A percentile compares a stretch with the other conserved stretches of the same genome.
Evolutionary conservation across 768 basidiomycete genomes (phyloP).

Genomic region (Rhizopogon vinicolor): DNA sequence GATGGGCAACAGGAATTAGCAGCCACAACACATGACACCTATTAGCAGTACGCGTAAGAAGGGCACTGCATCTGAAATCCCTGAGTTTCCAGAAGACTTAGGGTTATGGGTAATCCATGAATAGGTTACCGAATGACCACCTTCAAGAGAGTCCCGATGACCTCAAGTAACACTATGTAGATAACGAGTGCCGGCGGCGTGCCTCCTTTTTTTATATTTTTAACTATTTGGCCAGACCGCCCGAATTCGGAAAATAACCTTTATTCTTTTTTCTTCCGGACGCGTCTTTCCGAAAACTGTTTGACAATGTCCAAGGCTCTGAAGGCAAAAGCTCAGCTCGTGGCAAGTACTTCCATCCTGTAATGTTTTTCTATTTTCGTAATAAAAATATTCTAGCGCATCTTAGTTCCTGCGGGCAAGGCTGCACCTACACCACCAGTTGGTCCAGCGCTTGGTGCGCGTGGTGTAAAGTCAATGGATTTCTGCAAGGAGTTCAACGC

Average conservation of each 20-base stretch:
- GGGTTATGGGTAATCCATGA: background rate
- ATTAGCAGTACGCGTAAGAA: background rate
- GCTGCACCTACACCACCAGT: slow-evolving; percentile 95
- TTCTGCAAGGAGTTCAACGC: slow-evolving; percentile 99
- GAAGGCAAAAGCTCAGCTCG: slow-evolving; percentile 67
- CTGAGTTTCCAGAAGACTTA: background rate
- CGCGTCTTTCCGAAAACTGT: slow-evolving; percentile 1
- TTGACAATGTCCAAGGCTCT: slow-evolving; percentile 61
- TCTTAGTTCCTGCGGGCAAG: slow-evolving; percentile 89
- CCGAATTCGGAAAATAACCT: background rate
- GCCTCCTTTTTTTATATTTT: background rate
- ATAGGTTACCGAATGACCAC: slow-evolving; percentile 1
- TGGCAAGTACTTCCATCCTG: slow-evolving; percentile 45
- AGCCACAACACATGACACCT: background rate
- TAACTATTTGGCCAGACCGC: background rate
- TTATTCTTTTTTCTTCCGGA: background rate
- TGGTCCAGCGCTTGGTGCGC: slow-evolving; percentile 94
- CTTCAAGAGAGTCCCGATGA: no score
- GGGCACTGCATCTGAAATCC: slow-evolving; percentile 1
- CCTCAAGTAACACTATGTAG: background rate
- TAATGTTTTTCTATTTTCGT: slow-evolving; percentile 4
- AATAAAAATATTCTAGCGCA: slow-evolving; percentile 45
- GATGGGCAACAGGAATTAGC: background rate
- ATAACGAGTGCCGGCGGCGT: background rate
- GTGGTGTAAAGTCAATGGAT: slow-evolving; percentile 99